Conservation (phyloP, 106 monocot species). For the Cymbidium sinense region DNA sequence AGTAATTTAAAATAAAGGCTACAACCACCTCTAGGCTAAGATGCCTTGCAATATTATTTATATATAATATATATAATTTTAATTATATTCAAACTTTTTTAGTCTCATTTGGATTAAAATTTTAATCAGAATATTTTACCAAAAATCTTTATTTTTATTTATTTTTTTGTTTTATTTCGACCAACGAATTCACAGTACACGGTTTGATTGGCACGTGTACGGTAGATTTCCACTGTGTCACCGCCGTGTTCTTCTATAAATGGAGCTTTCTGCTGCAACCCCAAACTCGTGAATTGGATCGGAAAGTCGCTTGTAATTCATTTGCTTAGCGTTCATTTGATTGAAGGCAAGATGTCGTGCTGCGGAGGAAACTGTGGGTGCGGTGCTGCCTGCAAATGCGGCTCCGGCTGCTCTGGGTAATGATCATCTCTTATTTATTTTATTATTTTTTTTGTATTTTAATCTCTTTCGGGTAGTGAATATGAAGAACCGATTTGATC, state of each 20-base stretch:
- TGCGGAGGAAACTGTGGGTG: conserved; percentile 60
- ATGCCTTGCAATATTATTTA: too few species aligned
- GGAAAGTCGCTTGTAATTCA: too few species aligned
- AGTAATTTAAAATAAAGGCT: too few species aligned
- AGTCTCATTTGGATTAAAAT: too few species aligned
- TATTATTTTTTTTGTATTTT: too few species aligned
- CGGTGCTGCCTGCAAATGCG: conserved; percentile 49
- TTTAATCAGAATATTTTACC: too few species aligned
- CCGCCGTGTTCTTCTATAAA: neutral
- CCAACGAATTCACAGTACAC: too few species aligned
- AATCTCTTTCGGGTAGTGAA: neutral
- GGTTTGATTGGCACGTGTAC: neutral
- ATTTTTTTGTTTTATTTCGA: too few species aligned
- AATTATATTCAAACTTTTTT: too few species aligned
- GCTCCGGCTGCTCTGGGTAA: conserved; percentile 50
- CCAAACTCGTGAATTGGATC: neutral
- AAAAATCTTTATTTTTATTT: too few species aligned
- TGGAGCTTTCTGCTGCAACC: neutral
- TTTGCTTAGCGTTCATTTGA: neutral
- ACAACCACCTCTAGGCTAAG: too few species aligned
- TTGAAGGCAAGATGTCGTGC: conserved; percentile 37
- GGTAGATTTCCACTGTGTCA: neutral
- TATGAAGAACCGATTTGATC: neutral
- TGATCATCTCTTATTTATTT: neutral
- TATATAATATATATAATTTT: too few species aligned